These are phyloP conservation scores for Epichloe sp. DNA, from an alignment of 2,329 filamentous ascomycete genomes.

Conservation along the genomic window DNA sequence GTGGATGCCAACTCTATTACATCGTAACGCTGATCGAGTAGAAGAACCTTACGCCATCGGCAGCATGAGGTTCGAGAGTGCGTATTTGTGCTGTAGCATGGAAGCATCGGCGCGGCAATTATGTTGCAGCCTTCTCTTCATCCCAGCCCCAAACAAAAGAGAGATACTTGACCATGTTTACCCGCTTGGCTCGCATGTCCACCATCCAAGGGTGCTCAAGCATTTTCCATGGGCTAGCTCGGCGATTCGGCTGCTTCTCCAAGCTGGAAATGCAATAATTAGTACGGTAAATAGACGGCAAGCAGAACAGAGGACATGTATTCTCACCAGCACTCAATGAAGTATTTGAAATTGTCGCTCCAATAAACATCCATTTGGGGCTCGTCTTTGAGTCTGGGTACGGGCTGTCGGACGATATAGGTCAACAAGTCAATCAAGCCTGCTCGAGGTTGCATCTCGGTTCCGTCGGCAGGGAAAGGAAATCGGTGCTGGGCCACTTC, in stretches of 20 bases:
- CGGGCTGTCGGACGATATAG: conserved; percentile 91
- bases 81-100: not conserved
- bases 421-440: conserved; percentile 91
- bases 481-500: conserved; percentile 99
- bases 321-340: conserved; percentile 96
- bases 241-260: conserved; percentile 77
- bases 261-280: conserved; percentile 44
- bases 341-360: conserved; percentile 98
- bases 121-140: conserved; percentile 25
- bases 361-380: conserved; percentile 79
- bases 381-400: conserved; percentile 92
- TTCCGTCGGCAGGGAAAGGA: conserved; percentile 93
- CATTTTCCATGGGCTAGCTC: conserved; percentile 97
- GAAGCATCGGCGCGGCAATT: not conserved
- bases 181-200: conserved; percentile 89
- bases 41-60: not conserved
- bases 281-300: conserved; percentile 6
- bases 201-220: conserved; percentile 98
- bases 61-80: not conserved
- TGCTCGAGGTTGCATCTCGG: conserved; percentile 85
- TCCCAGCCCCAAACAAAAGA: conserved; percentile 97
- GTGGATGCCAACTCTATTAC: not conserved
- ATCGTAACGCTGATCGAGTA: not conserved
- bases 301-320: not conserved
- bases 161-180: conserved; percentile 94